These are phyloP conservation scores for Fusarium algeriense DNA, from an alignment of 2,329 filamentous ascomycete species.

Conservation along the genomic window DNA sequence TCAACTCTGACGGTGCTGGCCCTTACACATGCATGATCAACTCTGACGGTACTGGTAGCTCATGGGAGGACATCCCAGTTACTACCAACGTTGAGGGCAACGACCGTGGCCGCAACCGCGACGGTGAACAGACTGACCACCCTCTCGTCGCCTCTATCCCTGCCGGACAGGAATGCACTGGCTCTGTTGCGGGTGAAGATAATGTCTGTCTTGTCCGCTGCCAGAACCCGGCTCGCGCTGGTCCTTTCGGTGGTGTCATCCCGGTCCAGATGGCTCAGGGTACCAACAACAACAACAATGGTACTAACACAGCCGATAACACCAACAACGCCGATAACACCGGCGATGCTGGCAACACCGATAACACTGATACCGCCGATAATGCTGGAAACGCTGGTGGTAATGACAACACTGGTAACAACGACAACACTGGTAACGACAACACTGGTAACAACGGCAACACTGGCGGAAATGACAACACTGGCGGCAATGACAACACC, in stretches of 20 bases:
- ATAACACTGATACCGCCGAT: background rate
- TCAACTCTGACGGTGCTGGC: slow-evolving; percentile 50
- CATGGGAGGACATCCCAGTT: slow-evolving; percentile 4
- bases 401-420: background rate
- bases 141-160: slow-evolving; percentile 21
- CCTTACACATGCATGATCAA: slow-evolving; percentile 76
- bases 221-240: slow-evolving; percentile 12
- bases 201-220: slow-evolving; percentile 24
- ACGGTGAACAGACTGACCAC: slow-evolving; percentile 2
- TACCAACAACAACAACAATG: background rate
- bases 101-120: slow-evolving; percentile 15
- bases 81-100: slow-evolving; percentile 10
- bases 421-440: background rate
- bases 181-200: slow-evolving; percentile 11
- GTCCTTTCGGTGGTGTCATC: slow-evolving; percentile 8
- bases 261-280: background rate
- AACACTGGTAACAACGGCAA: background rate
- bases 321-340: background rate
- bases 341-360: background rate
- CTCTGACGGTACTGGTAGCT: slow-evolving; percentile 61
- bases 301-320: background rate
- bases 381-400: background rate
- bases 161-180: slow-evolving; percentile 6
- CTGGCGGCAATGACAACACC: background rate
- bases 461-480: background rate